Evolutionary conservation across 768 basidiomycete genomes (phyloP).

Genomic region (Inosperma sp.): DNA sequence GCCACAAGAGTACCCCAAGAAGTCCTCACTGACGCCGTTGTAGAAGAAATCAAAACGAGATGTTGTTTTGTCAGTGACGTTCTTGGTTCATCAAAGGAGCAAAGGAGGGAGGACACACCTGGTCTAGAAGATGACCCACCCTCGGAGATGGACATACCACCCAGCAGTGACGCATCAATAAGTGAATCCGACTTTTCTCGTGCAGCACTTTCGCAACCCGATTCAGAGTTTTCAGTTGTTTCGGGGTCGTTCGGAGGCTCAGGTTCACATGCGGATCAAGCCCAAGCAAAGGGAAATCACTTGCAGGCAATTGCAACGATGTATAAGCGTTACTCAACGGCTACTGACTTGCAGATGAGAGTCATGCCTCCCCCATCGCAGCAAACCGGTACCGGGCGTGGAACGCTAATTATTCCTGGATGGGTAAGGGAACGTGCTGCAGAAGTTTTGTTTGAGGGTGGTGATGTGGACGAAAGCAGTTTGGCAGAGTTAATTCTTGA

Average conservation of each 20-base stretch:
- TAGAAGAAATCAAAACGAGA: slow-evolving; percentile 88
- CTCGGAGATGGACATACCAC: slow-evolving; percentile 39
- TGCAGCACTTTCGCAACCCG: slow-evolving; percentile 43
- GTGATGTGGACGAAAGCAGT: slow-evolving; percentile 83
- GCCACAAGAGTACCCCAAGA: slow-evolving; percentile 70
- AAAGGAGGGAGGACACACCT: slow-evolving; percentile 29
- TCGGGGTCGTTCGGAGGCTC: slow-evolving; percentile 39
- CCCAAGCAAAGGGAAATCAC: slow-evolving; percentile 43
- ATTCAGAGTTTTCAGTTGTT: slow-evolving; percentile 57
- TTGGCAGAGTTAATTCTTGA: slow-evolving; percentile 80
- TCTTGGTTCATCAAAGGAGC: slow-evolving; percentile 39
- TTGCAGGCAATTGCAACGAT: slow-evolving; percentile 64
- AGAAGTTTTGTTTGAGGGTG: slow-evolving; percentile 86
- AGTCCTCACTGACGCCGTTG: slow-evolving; percentile 70
- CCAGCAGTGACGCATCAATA: slow-evolving; percentile 45
- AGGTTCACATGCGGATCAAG: slow-evolving; percentile 17
- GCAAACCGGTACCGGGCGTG: slow-evolving; percentile 66
- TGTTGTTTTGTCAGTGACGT: slow-evolving; percentile 80
- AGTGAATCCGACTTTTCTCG: slow-evolving; percentile 69
- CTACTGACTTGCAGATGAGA: slow-evolving; percentile 65
- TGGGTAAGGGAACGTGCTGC: slow-evolving; percentile 93
- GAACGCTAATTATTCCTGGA: slow-evolving; percentile 82
- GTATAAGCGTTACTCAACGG: slow-evolving; percentile 73
- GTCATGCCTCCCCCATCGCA: slow-evolving; percentile 65
- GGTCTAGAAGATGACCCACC: slow-evolving; percentile 29